Evolutionary conservation across 805 yeast genomes (phyloP), one percentile per base, ranked within the genome.

Genomic region (Saccharomycopsis sp.): DNA sequence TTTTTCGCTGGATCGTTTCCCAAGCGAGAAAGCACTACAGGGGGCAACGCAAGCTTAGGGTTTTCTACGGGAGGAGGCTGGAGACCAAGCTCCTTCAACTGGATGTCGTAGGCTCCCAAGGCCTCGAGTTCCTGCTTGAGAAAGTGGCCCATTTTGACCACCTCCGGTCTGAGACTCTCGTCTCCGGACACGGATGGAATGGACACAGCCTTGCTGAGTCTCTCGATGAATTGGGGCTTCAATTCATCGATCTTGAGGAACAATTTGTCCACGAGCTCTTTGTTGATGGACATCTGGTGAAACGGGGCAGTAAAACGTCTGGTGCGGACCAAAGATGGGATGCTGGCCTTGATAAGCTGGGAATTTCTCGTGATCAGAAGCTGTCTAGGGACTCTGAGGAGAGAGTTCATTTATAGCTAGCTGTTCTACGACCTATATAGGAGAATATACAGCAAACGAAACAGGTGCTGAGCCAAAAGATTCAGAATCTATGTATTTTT

Each of bases 181-280:
- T 94, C 99, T 47, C 89, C 84, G 3, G 97, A 91, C 51, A 94
- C 98, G 8, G 97, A 91, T 52, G 97, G 95, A 65, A 92, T 94
- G 60, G 90, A 87, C 51, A 94, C 91, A n/a, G 97, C 97, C 54
- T 85, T 77, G 50, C 83, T 72, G 60, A 94, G 79, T 64, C 96
- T 78, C 57, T 80, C 74, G 64, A 88, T 82, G 76, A 87, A 91
- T 61, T 78, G 72, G 4, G 91, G 87, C 72, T 89, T 84, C 69
- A 89, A 80, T 65, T 81, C 85, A 64, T 85, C 88, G 64, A 89
- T 85, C 70, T 86, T 83, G 29, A 71, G 70, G 68, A 85, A 84
- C 24, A 77, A 63, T 18, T 20, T 20, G 18, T 44, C 48, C 7
- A 44, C 48, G 18, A 16, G 21, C 16, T 44, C 20, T 44, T 44